A percentile compares a stretch with the other conserved stretches of the same genome.
These are phyloP conservation scores for Serendipita sp. DNA, from an alignment of 768 basidiomycete genomes.

Conservation along the genomic window DNA sequence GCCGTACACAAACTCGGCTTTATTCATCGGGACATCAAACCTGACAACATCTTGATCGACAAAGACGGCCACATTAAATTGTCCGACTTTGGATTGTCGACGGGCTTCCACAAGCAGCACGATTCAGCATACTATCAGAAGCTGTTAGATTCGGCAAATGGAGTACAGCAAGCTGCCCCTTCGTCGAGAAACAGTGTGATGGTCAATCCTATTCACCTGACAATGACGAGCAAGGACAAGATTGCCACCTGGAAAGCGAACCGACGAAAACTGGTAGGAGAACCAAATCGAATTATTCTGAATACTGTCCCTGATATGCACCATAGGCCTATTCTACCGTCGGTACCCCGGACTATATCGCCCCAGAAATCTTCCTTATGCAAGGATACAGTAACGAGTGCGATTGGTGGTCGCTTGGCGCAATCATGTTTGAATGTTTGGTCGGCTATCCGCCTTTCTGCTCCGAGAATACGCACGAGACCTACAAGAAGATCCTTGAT, in stretches of 20 bases:
- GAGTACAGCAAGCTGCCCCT: conserved; percentile 24
- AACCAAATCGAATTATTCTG: background rate
- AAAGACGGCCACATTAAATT: conserved; percentile 94
- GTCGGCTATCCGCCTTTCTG: conserved; percentile 97
- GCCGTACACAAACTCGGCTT: conserved; percentile 95
- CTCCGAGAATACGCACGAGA: conserved; percentile 91
- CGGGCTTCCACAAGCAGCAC: conserved; percentile 98
- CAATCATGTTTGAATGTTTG: conserved; percentile 96
- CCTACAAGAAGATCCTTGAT: conserved; percentile 94
- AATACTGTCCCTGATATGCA: background rate
- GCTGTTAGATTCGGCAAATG: conserved; percentile 53
- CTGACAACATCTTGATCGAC: conserved; percentile 97
- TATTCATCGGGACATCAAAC: conserved; percentile 99
- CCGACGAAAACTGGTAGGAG: conserved; percentile 70
- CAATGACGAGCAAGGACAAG: conserved; percentile 82
- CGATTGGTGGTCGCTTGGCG: conserved; percentile 98
- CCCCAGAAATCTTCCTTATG: conserved; percentile 91
- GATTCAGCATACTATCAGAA: conserved; percentile 91
- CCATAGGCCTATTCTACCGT: conserved; percentile 89
- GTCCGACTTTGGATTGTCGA: conserved; percentile 95
- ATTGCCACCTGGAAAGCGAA: conserved; percentile 99
- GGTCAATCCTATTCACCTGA: conserved; percentile 93
- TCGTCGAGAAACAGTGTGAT: conserved; percentile 69
- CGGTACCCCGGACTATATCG: conserved; percentile 92
- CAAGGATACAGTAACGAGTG: conserved; percentile 97